Evolutionary conservation across 306 rosid genomes (phyloP).

Genomic region (Quercus engelmannii): DNA sequence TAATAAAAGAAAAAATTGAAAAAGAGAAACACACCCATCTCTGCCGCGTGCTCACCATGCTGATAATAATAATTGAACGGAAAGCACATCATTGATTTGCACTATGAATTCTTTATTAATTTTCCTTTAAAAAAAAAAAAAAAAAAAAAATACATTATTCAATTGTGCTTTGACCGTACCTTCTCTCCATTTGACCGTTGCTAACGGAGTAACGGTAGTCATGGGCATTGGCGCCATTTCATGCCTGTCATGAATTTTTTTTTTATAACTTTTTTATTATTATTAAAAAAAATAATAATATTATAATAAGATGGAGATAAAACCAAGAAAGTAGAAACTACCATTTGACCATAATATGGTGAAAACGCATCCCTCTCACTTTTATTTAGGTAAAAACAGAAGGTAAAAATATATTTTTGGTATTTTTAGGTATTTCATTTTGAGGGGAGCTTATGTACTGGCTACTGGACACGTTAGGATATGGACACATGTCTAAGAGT

Average conservation of each 20-base stretch:
- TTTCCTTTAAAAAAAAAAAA: background rate
- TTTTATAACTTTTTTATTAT: no score
- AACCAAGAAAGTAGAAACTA: no score
- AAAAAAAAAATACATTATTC: background rate
- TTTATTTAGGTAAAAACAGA: no score
- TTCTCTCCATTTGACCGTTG: slow-evolving; percentile 37
- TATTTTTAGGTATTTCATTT: no score
- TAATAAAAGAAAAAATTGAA: background rate
- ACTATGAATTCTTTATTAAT: slow-evolving; percentile 6
- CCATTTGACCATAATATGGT: no score
- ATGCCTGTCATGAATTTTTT: background rate
- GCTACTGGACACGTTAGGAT: no score
- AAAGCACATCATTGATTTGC: slow-evolving; percentile 37
- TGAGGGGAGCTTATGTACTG: no score
- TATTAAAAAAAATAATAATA: no score
- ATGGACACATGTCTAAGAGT: no score
- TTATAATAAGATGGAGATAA: no score
- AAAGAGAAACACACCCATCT: background rate
- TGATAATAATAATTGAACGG: slow-evolving; percentile 41
- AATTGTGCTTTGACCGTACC: slow-evolving; percentile 6
- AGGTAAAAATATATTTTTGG: no score
- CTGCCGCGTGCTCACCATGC: slow-evolving; percentile 51
- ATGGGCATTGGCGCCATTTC: slow-evolving; percentile 12
- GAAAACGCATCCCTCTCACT: no score
- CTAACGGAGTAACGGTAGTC: slow-evolving; percentile 15